Percentiles rank a stretch among this genome's conserved stretches.
phyloP scores from a whole-genome alignment of 352 stramenopile species.

The Phytophthora syringae region DNA sequence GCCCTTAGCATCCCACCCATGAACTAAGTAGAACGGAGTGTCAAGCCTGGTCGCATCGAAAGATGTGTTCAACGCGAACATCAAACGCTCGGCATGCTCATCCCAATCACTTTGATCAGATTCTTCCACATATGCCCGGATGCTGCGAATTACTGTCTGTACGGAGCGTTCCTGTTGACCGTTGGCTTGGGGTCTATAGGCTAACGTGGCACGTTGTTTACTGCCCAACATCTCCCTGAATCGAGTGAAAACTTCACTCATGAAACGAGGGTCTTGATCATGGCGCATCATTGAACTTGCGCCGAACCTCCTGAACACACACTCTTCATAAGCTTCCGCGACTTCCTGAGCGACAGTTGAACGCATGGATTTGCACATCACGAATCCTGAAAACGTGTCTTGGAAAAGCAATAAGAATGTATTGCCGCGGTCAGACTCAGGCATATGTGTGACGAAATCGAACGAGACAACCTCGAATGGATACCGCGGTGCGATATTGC shows the following conservation, averaged over 20 bases:
- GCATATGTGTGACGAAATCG: neutral
- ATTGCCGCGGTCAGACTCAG: neutral
- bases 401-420: neutral
- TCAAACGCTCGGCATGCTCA: too few relatives aligned
- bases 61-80: too few relatives aligned
- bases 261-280: neutral
- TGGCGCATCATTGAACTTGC: neutral
- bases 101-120: conserved; percentile 17
- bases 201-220: conserved; percentile 11
- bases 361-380: neutral
- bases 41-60: conserved; percentile 7
- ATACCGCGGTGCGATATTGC: neutral
- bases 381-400: neutral
- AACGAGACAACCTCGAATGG: neutral
- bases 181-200: conserved; percentile 12
- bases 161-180: conserved; percentile 3
- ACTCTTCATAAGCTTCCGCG: neutral
- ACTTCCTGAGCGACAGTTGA: neutral
- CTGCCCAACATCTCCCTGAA: conserved; percentile 5
- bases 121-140: conserved; percentile 6
- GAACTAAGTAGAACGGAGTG: conserved; percentile 14
- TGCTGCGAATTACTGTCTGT: conserved; percentile 8
- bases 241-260: neutral
- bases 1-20: conserved; percentile 5
- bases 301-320: neutral